Percentiles rank a stretch among this genome's conserved stretches.
These are phyloP conservation scores for Phlegmacium glaucopus DNA, from an alignment of 768 basidiomycete genomes.

Conservation along the genomic window DNA sequence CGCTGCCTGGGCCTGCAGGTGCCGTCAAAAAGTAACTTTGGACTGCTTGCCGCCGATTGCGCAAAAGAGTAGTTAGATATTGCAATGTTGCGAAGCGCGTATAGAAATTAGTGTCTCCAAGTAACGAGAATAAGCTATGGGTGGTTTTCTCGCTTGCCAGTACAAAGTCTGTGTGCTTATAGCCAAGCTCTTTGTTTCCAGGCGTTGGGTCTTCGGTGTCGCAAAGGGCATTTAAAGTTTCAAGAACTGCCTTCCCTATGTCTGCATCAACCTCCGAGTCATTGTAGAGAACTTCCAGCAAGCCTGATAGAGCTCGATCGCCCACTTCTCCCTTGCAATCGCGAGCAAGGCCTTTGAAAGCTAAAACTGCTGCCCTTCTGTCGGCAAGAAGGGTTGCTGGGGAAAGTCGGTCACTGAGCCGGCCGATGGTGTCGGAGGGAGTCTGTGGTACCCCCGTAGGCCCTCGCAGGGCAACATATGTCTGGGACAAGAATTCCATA, in stretches of 20 bases:
- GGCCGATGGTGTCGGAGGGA: constrained; percentile 79
- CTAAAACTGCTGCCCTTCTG: constrained; percentile 87
- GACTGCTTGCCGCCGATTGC: constrained; percentile 75
- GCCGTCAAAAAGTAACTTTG: constrained; percentile 93
- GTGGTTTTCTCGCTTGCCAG: constrained; percentile 68
- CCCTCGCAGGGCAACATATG: constrained; percentile 81
- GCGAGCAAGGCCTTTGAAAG: constrained; percentile 87
- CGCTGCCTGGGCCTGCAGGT: constrained; percentile 68
- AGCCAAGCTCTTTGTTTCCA: constrained; percentile 64
- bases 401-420: constrained; percentile 85
- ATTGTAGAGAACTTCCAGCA: constrained; percentile 78
- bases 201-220: constrained; percentile 60
- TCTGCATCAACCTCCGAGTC: constrained; percentile 92
- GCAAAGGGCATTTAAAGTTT: constrained; percentile 84
- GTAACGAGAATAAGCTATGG: constrained; percentile 73
- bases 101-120: constrained; percentile 79
- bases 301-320: constrained; percentile 66
- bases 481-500: constrained; percentile 86
- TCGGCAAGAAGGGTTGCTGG: constrained; percentile 90
- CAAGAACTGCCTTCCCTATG: constrained; percentile 88
- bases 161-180: constrained; percentile 79
- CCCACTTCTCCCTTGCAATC: constrained; percentile 93
- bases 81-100: constrained; percentile 83
- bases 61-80: constrained; percentile 73
- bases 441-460: constrained; percentile 83